Conservation (phyloP, 2,329 filamentous ascomycete species). For the Elsinoe necatrix region DNA sequence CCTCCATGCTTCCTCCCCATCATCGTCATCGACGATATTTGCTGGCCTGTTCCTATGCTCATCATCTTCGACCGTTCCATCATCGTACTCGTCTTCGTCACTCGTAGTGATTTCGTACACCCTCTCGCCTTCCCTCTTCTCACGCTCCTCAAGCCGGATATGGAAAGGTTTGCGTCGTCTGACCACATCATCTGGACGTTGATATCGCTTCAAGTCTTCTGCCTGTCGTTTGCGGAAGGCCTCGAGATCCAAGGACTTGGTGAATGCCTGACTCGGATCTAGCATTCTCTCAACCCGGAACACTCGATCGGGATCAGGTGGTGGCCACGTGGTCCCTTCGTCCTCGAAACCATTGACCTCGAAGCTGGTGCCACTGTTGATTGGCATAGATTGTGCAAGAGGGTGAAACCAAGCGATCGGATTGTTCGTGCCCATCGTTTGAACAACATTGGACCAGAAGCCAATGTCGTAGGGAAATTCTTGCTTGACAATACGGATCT, state of each 20-base stretch:
- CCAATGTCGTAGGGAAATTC: slow-evolving; percentile 80
- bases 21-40: slow-evolving; percentile 19
- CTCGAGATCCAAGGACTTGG: slow-evolving; percentile 36
- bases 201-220: slow-evolving; percentile 40
- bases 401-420: slow-evolving; percentile 62
- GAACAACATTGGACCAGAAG: slow-evolving; percentile 62
- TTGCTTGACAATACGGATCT: slow-evolving; percentile 50
- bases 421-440: slow-evolving; percentile 66
- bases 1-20: slow-evolving; percentile 56
- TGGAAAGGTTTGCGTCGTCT: slow-evolving; percentile 36
- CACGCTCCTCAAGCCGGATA: slow-evolving; percentile 30
- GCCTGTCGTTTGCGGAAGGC: slow-evolving; percentile 48
- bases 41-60: slow-evolving; percentile 21
- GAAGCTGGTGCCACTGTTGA: slow-evolving; percentile 50
- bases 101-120: slow-evolving; percentile 20
- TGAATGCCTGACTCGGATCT: slow-evolving; percentile 30
- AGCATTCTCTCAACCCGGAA: slow-evolving; percentile 24
- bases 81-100: slow-evolving; percentile 32
- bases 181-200: slow-evolving; percentile 25
- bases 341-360: slow-evolving; percentile 70
- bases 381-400: slow-evolving; percentile 45
- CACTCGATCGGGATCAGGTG: slow-evolving; percentile 43
- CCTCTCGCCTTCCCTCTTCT: slow-evolving; percentile 16
- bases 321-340: slow-evolving; percentile 38
- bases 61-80: slow-evolving; percentile 33